Percentiles rank a stretch among this genome's conserved stretches.
Evolutionary conservation across 2,329 filamentous ascomycete species (phyloP).

Genomic region (Dothideomycetes sp.): DNA sequence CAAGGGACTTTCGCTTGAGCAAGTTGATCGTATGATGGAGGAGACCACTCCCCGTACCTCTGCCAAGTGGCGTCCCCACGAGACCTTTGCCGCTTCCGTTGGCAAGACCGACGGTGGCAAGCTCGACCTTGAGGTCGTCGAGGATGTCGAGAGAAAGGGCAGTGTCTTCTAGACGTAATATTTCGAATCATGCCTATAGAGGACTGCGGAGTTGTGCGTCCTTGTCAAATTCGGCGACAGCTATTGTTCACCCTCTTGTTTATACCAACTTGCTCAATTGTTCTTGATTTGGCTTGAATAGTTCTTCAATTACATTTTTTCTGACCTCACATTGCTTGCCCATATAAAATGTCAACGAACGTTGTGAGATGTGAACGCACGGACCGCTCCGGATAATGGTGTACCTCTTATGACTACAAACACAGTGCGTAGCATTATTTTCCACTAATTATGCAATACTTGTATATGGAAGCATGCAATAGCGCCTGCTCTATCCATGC

Average conservation of each 20-base stretch:
- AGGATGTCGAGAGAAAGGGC: conserved; percentile 28
- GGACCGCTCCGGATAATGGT: no score
- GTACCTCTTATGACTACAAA: no score
- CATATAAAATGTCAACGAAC: no score
- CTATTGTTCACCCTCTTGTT: neutral
- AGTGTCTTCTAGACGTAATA: conserved; percentile 23
- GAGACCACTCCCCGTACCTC: conserved; percentile 71
- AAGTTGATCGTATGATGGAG: conserved; percentile 82
- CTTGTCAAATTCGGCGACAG: neutral
- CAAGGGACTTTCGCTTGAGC: conserved; percentile 61
- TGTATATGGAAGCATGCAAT: no score
- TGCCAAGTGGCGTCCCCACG: conserved; percentile 63
- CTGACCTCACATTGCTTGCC: neutral
- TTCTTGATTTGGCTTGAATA: neutral
- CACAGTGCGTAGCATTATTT: no score
- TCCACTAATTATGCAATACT: no score
- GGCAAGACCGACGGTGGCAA: conserved; percentile 34
- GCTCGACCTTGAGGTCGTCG: conserved; percentile 21
- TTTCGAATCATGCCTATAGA: neutral
- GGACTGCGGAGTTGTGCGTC: neutral
- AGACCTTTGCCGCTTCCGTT: conserved; percentile 57
- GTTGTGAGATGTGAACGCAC: no score
- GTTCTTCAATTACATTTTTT: neutral
- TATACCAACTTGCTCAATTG: conserved; percentile 1
- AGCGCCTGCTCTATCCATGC: no score